Conservation (phyloP, 2,329 filamentous ascomycete species). For the Chrysoporthe puriensis region DNA sequence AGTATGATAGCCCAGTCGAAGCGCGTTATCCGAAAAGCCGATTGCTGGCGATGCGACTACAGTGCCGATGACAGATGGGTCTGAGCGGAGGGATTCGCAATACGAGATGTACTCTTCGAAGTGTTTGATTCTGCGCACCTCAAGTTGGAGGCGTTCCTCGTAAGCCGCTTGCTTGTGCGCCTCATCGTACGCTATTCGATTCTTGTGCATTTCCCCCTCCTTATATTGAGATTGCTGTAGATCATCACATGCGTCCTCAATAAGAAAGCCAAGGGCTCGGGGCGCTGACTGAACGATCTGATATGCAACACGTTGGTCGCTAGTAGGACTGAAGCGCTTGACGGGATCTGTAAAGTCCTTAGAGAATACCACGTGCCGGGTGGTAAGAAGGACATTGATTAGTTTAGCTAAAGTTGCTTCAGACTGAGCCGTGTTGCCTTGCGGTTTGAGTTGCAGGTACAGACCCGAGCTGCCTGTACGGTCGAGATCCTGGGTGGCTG, state of each 20-base stretch:
- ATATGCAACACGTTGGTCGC: neutral
- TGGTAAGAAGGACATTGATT: neutral
- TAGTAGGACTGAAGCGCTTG: neutral
- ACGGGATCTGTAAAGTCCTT: neutral
- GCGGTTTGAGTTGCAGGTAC: neutral
- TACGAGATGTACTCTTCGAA: neutral
- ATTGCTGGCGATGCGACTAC: neutral
- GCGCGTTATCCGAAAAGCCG: neutral
- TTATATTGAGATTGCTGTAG: neutral
- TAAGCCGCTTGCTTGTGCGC: neutral
- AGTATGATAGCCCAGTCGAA: neutral
- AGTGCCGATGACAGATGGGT: neutral
- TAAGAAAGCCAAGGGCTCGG: neutral
- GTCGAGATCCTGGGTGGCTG: neutral
- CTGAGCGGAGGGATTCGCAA: neutral
- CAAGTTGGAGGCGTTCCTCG: neutral
- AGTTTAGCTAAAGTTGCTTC: neutral
- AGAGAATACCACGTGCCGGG: neutral
- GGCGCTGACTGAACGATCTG: neutral
- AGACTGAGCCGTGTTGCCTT: neutral
- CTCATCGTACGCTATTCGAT: neutral
- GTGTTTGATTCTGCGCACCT: neutral
- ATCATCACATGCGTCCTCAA: neutral
- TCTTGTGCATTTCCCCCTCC: neutral
- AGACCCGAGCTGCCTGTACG: neutral